Base-by-base conservation (phyloP, 495 filamentous ascomycete genomes). In the Penicilliopsis zonata region DNA sequence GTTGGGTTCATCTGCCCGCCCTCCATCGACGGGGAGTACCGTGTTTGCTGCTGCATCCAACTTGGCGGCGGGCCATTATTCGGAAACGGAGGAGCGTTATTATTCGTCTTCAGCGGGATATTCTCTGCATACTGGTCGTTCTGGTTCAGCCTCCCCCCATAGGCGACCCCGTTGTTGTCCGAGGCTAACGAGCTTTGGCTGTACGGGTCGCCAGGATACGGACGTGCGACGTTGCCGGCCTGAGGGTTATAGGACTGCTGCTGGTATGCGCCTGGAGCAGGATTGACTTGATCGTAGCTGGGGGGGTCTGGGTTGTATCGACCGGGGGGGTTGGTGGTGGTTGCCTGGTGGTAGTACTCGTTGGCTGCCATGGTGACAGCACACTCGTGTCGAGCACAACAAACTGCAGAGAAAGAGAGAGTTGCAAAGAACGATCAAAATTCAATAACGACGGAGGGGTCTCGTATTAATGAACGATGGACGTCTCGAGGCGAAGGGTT, bases 321-420 rank as follows among this genome's bases (percentile, higher is more conserved):
- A 4, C 60, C 62, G n/a, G n/a, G n/a, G n/a, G n/a, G n/a, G n/a
- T n/a, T n/a, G n/a, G n/a, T n/a, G n/a, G n/a, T n/a, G n/a, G n/a
- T n/a, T 31, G 59, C 51, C 1, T 49, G 48, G 49, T 71, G 70
- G 62, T 86, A 86, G 55, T 86, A 86, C 36, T 85, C 78, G 65
- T 86, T 82, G 38, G 82, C 70, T 32, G 85, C 80, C 85, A 92
- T 94, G 48, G 28, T 72, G 53, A 37, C 34, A 19, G 25, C 35
- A 27, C 4, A n/a, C n/a, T 13, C 25, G 14, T 5, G 14, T 12
- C 25, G n/a, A 13, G 10, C 25, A 5, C n/a, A 12, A 27, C 5
- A 13, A n/a, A 27, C n/a, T 3, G 14, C 3, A 5, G 14, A 27
- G 14, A 4, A 27, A 27, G 14, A 27, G 5, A 9, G 14, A n/a